Evolutionary conservation across 2,329 filamentous ascomycete genomes (phyloP).

Genomic region (Trichophyton simii): DNA sequence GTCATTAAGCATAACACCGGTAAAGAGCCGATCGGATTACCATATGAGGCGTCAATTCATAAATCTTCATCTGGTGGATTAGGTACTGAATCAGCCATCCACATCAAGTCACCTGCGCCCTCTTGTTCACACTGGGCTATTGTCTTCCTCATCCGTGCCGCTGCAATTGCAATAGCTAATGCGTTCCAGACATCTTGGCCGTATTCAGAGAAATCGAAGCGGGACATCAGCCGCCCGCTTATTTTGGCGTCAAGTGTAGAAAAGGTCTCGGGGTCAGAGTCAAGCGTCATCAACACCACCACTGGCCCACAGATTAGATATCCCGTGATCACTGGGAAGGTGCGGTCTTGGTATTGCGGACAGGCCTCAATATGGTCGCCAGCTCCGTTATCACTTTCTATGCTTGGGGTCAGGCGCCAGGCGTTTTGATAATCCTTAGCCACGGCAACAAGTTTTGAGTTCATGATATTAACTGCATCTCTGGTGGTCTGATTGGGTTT

Average conservation of each 20-base stretch:
- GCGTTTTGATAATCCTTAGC: slow-evolving; percentile 31
- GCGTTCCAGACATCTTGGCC: slow-evolving; percentile 50
- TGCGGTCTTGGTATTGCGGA: slow-evolving; percentile 12
- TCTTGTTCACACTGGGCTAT: slow-evolving; percentile 35
- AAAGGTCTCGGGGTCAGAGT: slow-evolving; percentile 27
- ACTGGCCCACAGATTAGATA: slow-evolving; percentile 43
- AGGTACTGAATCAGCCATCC: slow-evolving; percentile 6
- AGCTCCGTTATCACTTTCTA: slow-evolving; percentile 5
- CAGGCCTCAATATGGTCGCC: slow-evolving; percentile 7
- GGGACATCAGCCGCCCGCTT: slow-evolving; percentile 31
- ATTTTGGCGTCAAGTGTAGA: slow-evolving; percentile 12
- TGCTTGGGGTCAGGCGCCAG: slow-evolving; percentile 8
- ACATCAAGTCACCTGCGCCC: slow-evolving; percentile 13
- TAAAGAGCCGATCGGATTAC: background rate
- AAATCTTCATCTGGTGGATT: background rate
- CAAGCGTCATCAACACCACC: slow-evolving; percentile 41
- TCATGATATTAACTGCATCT: slow-evolving; percentile 32
- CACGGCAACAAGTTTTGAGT: slow-evolving; percentile 33
- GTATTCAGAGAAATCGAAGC: slow-evolving; percentile 41
- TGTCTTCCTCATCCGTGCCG: slow-evolving; percentile 41
- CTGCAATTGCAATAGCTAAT: slow-evolving; percentile 43
- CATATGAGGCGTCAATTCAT: background rate
- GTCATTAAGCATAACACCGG: too few relatives aligned
- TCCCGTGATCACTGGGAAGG: slow-evolving; percentile 41
- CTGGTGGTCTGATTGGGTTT: slow-evolving; percentile 28